Evolutionary conservation across 352 stramenopile species (phyloP), one percentile per base, ranked within the genome.

Genomic region (Phytophthora pisi): DNA sequence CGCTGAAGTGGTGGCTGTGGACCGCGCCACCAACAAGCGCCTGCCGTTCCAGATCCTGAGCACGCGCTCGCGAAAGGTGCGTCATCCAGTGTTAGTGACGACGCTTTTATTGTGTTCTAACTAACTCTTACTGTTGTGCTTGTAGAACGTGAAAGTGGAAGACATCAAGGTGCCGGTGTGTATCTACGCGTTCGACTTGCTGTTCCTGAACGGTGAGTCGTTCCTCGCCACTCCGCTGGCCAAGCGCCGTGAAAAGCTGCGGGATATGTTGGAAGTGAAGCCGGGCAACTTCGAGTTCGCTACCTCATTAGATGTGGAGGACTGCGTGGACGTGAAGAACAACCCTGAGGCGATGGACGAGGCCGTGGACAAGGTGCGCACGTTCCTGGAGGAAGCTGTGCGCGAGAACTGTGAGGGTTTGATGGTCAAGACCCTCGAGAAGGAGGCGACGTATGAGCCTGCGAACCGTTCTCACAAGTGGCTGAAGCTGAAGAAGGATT

Each of bases 401-500:
- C 93, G 95, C 24, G 90, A 96, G 51, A 95, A 98, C 52, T 98
- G 94, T 64, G 96, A 99, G 75, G 96, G 98, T 15, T 83, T 99
- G 26, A 99, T 99, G 97, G 97, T 99, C n/a, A 99, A 99, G 79
- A 99, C 98, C 16, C 85, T 99, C 3, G 88, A 98, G 64, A 88
- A 93, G 20, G 97, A 99, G 76, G 93, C 94, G 18, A 97, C 94
- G 1, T 99, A 99, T 76, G 93, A 99, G 72, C 98, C 98, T 6
- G 98, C 95, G 6, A 98, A 97, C 64, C 91, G 97, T 40, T 99
- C 96, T 8, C 86, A 99, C 59, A 99, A 99, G 76, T 99, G 98
- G 98, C 86, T 99, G 46, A 99, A 99, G 74, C 88, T 99, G 6
- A 99, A 99, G 80, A 99, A 99, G 74, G 98, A 99, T 78, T 99